These are phyloP conservation scores for Leptographium radiaticola DNA, from an alignment of 2,329 filamentous ascomycete genomes.

Conservation along the genomic window DNA sequence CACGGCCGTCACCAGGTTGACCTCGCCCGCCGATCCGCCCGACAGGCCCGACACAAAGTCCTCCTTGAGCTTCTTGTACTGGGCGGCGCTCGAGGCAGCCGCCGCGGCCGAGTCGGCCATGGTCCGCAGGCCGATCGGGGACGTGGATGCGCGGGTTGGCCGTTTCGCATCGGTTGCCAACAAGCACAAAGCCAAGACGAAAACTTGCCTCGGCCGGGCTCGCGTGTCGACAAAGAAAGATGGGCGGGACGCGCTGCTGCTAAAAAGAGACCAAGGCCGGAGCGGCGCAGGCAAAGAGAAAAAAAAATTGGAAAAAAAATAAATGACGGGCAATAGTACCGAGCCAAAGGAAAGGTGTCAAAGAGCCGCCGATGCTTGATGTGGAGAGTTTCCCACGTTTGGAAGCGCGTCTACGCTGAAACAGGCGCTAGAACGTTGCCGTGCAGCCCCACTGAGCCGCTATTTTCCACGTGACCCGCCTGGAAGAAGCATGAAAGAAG, in stretches of 20 bases:
- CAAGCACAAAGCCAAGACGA: too few species aligned
- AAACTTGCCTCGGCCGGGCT: too few species aligned
- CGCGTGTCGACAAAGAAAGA: too few species aligned
- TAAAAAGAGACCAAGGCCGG: too few species aligned
- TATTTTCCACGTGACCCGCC: neutral
- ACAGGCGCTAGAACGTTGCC: neutral
- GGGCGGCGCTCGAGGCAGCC: conserved; percentile 23
- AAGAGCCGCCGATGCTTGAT: neutral
- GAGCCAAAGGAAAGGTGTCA: neutral
- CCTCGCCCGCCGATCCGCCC: conserved; percentile 71
- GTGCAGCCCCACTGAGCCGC: neutral
- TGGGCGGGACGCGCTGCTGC: too few species aligned
- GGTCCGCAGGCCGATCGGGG: neutral
- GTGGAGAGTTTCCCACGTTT: neutral
- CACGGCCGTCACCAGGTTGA: conserved; percentile 74
- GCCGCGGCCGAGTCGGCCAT: conserved; percentile 3
- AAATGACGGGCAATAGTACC: too few species aligned
- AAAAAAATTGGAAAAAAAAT: too few species aligned
- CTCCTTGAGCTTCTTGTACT: conserved; percentile 87
- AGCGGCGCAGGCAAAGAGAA: too few species aligned
- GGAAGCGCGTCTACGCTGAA: neutral
- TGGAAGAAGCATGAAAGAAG: neutral
- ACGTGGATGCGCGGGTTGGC: neutral
- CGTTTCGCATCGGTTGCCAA: too few species aligned
- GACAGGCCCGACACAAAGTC: conserved; percentile 87